Base-by-base conservation (phyloP, 2,329 filamentous ascomycete genomes). In the Fusarium virguliforme region DNA sequence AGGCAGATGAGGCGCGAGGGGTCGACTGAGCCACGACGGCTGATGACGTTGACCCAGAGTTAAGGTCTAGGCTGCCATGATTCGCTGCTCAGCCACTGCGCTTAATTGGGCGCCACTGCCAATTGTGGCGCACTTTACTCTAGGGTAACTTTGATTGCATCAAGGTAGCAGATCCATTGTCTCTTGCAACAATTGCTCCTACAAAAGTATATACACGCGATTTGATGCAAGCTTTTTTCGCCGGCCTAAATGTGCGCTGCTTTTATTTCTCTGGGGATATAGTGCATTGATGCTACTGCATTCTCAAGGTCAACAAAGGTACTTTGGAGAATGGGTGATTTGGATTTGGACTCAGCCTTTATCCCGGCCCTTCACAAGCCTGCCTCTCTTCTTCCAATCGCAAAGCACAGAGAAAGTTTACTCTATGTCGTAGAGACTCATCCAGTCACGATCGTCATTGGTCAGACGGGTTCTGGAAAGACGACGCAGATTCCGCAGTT, bases 401-500 rank as follows among this genome's bases (percentile, higher is more conserved):
- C 95, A 34, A 92, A 92, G 72, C 92, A 98, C 75, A 90, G 90
- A 69, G 87, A 96, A 62, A 90, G 87, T 60, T 84, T 99, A 2
- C 87, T 98, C 3, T 98, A 97, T 81, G 87, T 95, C 13, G 88
- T 98, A 64, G 95, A 98, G 79, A 94, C 89, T 8, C 89, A 90
- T 70, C 91, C 93, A 0, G 91, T 98, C 63, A 95, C 93, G 0
- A 94, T 98, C 56, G 90, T 98, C 12, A 90, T 98, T 60, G 96
- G 95, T 8, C 94, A 98, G 78, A 98, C 96, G 1, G 96, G 96
- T 4, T 97, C 93, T 26, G 95, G 95, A 43, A 98, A 98, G 82
- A 97, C 95, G 1, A 98, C 96, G 0, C 96, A 98, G 79, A 91
- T 98, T 46, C 96, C 96, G 1, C 95, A 98, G 75, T 98, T 92